Evolutionary conservation across 2,329 filamentous ascomycete species (phyloP).

Genomic region (Torrubiella hemipterigena): DNA sequence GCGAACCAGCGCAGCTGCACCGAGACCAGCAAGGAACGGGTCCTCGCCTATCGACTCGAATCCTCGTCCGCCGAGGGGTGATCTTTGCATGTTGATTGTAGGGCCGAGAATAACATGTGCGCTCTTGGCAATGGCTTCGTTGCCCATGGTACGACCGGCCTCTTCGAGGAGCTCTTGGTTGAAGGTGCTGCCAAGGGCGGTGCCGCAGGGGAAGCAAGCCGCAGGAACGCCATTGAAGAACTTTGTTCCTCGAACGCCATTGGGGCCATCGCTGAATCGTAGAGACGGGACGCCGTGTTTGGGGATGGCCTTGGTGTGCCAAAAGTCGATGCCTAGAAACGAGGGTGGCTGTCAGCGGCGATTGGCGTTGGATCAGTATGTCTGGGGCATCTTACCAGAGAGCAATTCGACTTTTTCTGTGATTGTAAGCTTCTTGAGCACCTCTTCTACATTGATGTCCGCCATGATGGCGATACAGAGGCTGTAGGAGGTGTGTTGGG

Average conservation of each 20-base stretch:
- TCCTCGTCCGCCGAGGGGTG: constrained; percentile 45
- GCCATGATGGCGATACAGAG: constrained; percentile 23
- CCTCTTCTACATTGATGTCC: constrained; percentile 40
- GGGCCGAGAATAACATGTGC: constrained; percentile 48
- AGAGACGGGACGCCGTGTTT: constrained; percentile 51
- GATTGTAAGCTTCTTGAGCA: constrained; percentile 40
- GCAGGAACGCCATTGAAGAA: constrained; percentile 53
- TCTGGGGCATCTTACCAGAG: constrained; percentile 23
- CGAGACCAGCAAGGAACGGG: constrained; percentile 42
- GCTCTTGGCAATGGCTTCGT: constrained; percentile 42
- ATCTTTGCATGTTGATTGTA: constrained; percentile 51
- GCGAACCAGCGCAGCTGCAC: constrained; percentile 38
- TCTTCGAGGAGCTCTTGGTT: constrained; percentile 39
- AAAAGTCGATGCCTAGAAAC: constrained; percentile 55
- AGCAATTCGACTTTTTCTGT: constrained; percentile 42
- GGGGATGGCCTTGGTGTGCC: constrained; percentile 53
- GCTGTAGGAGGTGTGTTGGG: no score
- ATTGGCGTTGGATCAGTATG: not conserved
- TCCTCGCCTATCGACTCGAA: constrained; percentile 50
- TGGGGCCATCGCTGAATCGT: constrained; percentile 56
- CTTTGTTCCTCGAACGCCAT: constrained; percentile 54
- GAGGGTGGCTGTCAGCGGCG: not conserved
- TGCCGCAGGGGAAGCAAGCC: constrained; percentile 50
- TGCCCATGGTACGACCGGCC: constrained; percentile 37
- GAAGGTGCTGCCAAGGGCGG: constrained; percentile 45